Conservation (phyloP, 2,329 filamentous ascomycete species). For the Alternaria triticina region DNA sequence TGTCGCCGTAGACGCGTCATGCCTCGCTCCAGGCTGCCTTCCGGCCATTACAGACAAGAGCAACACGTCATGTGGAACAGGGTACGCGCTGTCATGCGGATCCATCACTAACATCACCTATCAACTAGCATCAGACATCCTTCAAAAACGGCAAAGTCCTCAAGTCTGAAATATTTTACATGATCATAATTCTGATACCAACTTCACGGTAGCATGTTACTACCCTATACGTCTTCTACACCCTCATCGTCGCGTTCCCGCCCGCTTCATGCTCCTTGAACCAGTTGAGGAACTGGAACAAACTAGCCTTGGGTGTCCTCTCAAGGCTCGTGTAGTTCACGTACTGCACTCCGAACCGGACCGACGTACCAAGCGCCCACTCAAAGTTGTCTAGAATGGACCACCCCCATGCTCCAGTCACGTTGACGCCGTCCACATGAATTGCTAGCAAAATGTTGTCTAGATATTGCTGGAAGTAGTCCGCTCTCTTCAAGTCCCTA, state of each 20-base stretch:
- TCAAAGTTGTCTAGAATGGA: constrained; percentile 53
- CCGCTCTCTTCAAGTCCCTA: constrained; percentile 52
- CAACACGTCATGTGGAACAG: constrained; percentile 30
- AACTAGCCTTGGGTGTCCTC: constrained; percentile 51
- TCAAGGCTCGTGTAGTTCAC: constrained; percentile 51
- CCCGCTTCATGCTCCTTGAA: constrained; percentile 44
- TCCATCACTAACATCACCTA: background rate
- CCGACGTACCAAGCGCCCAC: constrained; percentile 47
- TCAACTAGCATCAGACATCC: background rate
- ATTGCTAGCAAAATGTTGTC: constrained; percentile 51
- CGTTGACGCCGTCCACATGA: constrained; percentile 49
- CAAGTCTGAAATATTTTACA: background rate
- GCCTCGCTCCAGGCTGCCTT: background rate
- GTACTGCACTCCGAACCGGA: constrained; percentile 53
- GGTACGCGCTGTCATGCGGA: constrained; percentile 22
- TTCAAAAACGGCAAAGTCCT: background rate
- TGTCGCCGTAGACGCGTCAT: background rate
- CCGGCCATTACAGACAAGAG: background rate
- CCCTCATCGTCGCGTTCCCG: constrained; percentile 35
- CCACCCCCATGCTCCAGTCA: constrained; percentile 53
- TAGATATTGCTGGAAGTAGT: constrained; percentile 52
- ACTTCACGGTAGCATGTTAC: background rate
- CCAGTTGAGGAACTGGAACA: constrained; percentile 54
- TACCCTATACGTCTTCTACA: constrained; percentile 4
- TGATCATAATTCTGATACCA: background rate